A percentile compares a stretch with the other conserved stretches of the same genome.
Evolutionary conservation across 2,329 filamentous ascomycete species (phyloP).

Genomic region (Trichoderma citrinoviride): DNA sequence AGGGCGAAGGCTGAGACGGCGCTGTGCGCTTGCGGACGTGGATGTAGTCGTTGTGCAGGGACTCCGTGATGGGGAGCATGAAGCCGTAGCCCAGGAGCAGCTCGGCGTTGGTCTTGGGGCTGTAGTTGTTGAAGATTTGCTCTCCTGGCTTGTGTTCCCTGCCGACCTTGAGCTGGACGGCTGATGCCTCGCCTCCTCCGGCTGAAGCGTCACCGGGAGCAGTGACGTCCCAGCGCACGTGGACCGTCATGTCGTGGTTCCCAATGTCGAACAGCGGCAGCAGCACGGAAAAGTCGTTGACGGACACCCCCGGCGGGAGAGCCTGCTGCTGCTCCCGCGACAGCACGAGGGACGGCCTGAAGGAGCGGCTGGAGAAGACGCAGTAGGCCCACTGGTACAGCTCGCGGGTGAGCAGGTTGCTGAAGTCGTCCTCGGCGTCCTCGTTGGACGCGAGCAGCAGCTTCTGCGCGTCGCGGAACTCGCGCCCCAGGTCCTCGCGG

Average conservation of each 20-base stretch:
- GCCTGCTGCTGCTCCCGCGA: constrained; percentile 31
- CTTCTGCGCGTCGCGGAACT: constrained; percentile 45
- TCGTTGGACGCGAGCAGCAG: constrained; percentile 33
- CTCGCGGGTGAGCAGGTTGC: constrained; percentile 41
- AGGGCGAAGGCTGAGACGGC: neutral
- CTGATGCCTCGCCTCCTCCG: constrained; percentile 18
- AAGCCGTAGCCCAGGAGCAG: constrained; percentile 64
- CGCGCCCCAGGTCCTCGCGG: constrained; percentile 43
- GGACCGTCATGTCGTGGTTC: constrained; percentile 64
- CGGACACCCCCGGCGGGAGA: constrained; percentile 32
- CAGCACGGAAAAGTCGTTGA: constrained; percentile 65
- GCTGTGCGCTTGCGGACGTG: constrained; percentile 50
- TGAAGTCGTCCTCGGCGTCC: constrained; percentile 29
- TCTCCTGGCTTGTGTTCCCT: constrained; percentile 49
- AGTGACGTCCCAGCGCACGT: constrained; percentile 56
- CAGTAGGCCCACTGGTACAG: constrained; percentile 65
- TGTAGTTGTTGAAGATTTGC: constrained; percentile 70
- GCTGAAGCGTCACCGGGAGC: constrained; percentile 23
- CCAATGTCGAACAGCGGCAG: constrained; percentile 69
- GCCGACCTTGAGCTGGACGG: constrained; percentile 45
- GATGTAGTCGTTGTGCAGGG: constrained; percentile 58
- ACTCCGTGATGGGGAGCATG: constrained; percentile 47
- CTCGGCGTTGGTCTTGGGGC: constrained; percentile 70
- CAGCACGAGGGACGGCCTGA: constrained; percentile 58
- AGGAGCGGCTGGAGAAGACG: constrained; percentile 64